These are phyloP conservation scores for Aschersonia sp. DNA, from an alignment of 2,329 filamentous ascomycete species.

Conservation along the genomic window DNA sequence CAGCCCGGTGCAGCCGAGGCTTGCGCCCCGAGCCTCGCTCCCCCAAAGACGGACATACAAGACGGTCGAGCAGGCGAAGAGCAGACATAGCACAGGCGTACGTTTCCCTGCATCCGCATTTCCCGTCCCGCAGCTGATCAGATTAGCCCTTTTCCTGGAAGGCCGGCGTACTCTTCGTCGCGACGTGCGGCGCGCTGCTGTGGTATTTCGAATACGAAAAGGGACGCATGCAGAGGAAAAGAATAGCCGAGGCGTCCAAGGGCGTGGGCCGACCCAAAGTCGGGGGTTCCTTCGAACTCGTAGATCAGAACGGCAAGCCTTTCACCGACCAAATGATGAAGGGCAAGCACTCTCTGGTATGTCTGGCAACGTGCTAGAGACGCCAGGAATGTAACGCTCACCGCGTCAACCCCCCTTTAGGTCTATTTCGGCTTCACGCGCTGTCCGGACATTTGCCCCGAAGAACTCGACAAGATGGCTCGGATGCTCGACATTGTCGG, in stretches of 20 bases:
- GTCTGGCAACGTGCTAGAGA: slow-evolving; percentile 12
- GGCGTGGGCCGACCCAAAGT: slow-evolving; percentile 88
- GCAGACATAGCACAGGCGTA: slow-evolving; percentile 41
- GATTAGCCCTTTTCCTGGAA: slow-evolving; percentile 82
- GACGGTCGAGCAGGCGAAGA: slow-evolving; percentile 45
- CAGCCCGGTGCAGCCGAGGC: slow-evolving; percentile 18
- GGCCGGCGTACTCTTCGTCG: slow-evolving; percentile 72
- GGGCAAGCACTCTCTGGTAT: slow-evolving; percentile 69
- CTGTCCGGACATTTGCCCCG: slow-evolving; percentile 96
- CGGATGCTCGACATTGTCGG: slow-evolving; percentile 69
- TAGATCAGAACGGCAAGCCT: slow-evolving; percentile 65
- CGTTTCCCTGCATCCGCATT: slow-evolving; percentile 7
- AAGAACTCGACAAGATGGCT: slow-evolving; percentile 99
- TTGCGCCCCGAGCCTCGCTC: slow-evolving; percentile 15
- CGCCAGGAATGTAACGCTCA: neutral
- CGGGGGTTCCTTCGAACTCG: slow-evolving; percentile 69
- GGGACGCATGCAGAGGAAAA: slow-evolving; percentile 73
- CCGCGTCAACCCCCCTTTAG: slow-evolving; percentile 24
- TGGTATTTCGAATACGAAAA: slow-evolving; percentile 94
- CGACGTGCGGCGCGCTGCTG: slow-evolving; percentile 61
- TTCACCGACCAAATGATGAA: slow-evolving; percentile 72
- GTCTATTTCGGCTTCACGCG: slow-evolving; percentile 98
- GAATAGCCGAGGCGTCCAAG: slow-evolving; percentile 83
- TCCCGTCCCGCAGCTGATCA: neutral
- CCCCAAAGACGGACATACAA: slow-evolving; percentile 27